phyloP scores from a whole-genome alignment of 2,329 filamentous ascomycete species.

The Sclerotinia sclerotiorum region DNA sequence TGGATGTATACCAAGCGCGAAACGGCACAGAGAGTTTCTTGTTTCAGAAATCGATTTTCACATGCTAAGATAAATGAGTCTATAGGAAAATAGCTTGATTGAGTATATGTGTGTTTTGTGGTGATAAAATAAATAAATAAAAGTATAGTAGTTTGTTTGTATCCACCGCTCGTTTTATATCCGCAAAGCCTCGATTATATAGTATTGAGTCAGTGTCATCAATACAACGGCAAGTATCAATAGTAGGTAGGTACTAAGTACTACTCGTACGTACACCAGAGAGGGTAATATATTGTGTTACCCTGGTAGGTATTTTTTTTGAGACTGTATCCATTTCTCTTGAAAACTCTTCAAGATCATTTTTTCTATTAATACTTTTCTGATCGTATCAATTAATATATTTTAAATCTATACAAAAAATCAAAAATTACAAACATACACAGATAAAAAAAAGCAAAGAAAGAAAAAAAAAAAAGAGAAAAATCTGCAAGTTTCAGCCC shows the following conservation, averaged over 20 bases:
- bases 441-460: neutral
- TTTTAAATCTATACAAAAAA: too few species aligned
- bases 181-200: neutral
- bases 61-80: too few species aligned
- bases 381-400: too few species aligned
- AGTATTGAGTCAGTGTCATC: neutral
- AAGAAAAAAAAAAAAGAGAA: neutral
- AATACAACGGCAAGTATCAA: neutral
- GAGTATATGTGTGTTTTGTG: neutral
- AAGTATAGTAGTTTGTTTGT: neutral
- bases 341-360: neutral
- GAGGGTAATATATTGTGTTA: neutral
- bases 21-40: constrained; percentile 5
- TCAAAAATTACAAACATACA: too few species aligned
- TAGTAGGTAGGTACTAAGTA: neutral
- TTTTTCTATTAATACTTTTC: too few species aligned
- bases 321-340: neutral
- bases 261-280: neutral
- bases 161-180: neutral
- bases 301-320: too few species aligned
- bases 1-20: too few species aligned
- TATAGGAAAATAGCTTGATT: neutral
- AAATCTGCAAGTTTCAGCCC: neutral
- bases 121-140: neutral
- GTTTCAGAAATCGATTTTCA: neutral